Evolutionary conservation across 257 asterid genomes (phyloP).

Genomic region (Fraxinus quadrangulata): DNA sequence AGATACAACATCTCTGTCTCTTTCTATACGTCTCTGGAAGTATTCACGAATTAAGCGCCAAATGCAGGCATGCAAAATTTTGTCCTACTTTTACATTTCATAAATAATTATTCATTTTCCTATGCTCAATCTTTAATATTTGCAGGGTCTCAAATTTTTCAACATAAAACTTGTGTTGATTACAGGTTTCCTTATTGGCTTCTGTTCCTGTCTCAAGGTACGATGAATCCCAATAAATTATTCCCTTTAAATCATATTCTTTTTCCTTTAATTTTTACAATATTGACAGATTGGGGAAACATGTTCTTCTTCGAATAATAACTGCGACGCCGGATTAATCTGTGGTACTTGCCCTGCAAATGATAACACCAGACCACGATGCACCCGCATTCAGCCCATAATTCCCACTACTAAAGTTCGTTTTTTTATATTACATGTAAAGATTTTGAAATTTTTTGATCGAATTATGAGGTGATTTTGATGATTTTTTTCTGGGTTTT

Average conservation of each 20-base stretch:
- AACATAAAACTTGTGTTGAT: slow-evolving; percentile 23
- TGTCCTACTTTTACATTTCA: background rate
- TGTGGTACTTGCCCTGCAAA: slow-evolving; percentile 45
- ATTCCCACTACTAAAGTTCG: slow-evolving; percentile 44
- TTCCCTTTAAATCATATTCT: background rate
- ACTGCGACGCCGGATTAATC: slow-evolving; percentile 46
- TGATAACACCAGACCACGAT: slow-evolving; percentile 55
- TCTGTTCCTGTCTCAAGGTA: slow-evolving; percentile 37
- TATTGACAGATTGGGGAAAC: slow-evolving; percentile 51
- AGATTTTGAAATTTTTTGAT: background rate
- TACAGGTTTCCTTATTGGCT: slow-evolving; percentile 27
- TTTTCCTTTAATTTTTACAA: background rate
- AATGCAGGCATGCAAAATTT: slow-evolving; percentile 17
- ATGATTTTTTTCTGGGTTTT: background rate
- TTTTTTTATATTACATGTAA: background rate
- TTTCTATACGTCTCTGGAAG: background rate
- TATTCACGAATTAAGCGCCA: background rate
- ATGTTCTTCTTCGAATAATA: slow-evolving; percentile 38
- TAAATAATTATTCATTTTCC: background rate
- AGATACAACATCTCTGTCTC: background rate
- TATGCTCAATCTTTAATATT: background rate
- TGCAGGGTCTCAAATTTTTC: slow-evolving; percentile 31
- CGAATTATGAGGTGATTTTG: background rate
- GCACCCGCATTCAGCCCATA: slow-evolving; percentile 44
- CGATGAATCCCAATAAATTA: background rate